phyloP scores from a whole-genome alignment of 768 basidiomycete genomes.

The Tylopilus cervinicoccineus region DNA sequence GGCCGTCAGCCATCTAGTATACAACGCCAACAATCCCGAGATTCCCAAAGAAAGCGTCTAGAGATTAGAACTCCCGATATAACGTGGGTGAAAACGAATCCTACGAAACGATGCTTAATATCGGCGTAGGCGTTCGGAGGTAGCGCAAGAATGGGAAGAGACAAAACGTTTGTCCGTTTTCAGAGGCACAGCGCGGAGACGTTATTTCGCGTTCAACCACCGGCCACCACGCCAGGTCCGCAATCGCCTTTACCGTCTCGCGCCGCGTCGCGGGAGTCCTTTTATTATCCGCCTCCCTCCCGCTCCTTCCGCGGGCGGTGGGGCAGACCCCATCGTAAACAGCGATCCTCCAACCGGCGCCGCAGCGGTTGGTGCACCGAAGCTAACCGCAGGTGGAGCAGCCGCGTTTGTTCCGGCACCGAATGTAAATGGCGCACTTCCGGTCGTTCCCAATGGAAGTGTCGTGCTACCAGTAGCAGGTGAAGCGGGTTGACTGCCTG shows the following conservation, averaged over 20 bases:
- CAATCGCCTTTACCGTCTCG: slow-evolving; percentile 20
- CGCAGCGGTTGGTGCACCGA: slow-evolving; percentile 36
- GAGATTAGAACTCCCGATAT: slow-evolving; percentile 9
- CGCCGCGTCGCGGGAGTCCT: slow-evolving; percentile 48
- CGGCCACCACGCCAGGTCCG: slow-evolving; percentile 8
- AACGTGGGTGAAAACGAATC: slow-evolving; percentile 3
- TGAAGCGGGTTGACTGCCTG: slow-evolving; percentile 54
- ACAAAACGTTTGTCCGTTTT: slow-evolving; percentile 10
- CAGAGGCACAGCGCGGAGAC: slow-evolving; percentile 6
- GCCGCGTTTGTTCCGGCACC: slow-evolving; percentile 31
- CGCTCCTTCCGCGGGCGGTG: slow-evolving; percentile 35
- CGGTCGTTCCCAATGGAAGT: slow-evolving; percentile 28
- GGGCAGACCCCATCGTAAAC: slow-evolving; percentile 61
- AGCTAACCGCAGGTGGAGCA: slow-evolving; percentile 36
- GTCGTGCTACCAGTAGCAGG: slow-evolving; percentile 43
- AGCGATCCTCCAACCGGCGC: slow-evolving; percentile 32
- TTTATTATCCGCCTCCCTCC: slow-evolving; percentile 48
- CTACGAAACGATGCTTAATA: slow-evolving; percentile 24
- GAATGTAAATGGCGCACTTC: slow-evolving; percentile 34
- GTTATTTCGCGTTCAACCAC: slow-evolving; percentile 10
- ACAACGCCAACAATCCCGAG: slow-evolving; percentile 15
- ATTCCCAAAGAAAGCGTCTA: slow-evolving; percentile 13
- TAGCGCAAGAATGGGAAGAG: slow-evolving; percentile 16
- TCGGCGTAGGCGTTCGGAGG: slow-evolving; percentile 16
- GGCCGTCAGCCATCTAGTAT: slow-evolving; percentile 30